phyloP scores from a whole-genome alignment of 495 filamentous ascomycete genomes.

The Mytilinidion resinicola region DNA sequence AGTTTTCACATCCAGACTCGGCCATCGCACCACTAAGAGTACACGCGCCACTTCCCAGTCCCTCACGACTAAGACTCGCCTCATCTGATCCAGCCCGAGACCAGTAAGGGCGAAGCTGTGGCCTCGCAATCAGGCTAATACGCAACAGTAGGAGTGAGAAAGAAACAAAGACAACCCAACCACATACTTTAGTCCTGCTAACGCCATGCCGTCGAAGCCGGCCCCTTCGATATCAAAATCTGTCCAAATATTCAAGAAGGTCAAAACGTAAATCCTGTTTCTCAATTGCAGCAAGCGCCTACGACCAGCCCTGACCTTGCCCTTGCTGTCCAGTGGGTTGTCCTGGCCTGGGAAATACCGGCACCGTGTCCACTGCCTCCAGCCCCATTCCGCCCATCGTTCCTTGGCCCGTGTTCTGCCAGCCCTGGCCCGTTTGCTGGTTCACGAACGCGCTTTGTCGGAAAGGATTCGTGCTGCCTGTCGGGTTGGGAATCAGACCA shows the following conservation, averaged over 20 bases:
- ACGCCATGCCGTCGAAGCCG: no score
- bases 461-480: slow-evolving; percentile 93
- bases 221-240: not conserved
- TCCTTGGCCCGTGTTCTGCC: slow-evolving; percentile 66
- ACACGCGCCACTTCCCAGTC: no score
- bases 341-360: slow-evolving; percentile 78
- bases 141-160: no score
- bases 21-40: no score
- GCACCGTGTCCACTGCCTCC: slow-evolving; percentile 71
- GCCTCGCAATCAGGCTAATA: no score
- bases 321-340: slow-evolving; percentile 25
- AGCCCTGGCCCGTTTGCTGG: slow-evolving; percentile 76
- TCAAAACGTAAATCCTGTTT: not conserved
- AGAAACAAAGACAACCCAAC: no score
- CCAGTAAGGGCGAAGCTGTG: no score
- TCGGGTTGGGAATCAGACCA: slow-evolving; percentile 55
- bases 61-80: no score
- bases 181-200: no score
- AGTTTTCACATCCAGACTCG: no score
- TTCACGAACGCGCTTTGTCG: slow-evolving; percentile 82
- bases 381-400: slow-evolving; percentile 70
- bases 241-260: not conserved
- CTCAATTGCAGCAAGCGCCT: not conserved
- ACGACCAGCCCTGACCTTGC: not conserved
- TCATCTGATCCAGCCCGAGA: no score